Evolutionary conservation across 2,329 filamentous ascomycete species (phyloP), one percentile per base, ranked within the genome.

Genomic region (Juglanconis juglandina): DNA sequence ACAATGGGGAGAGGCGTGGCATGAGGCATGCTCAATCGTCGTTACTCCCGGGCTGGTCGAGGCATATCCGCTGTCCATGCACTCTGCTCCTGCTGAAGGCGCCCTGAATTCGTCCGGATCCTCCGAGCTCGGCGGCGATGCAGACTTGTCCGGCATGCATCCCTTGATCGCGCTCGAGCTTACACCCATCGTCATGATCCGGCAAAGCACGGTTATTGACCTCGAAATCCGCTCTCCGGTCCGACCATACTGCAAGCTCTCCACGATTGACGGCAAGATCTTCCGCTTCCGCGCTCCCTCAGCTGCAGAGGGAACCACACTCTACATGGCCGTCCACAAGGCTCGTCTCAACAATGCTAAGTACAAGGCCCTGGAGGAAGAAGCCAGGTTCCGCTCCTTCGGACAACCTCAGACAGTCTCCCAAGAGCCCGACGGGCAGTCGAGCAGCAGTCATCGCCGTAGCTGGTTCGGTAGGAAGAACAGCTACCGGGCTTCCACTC

Each of bases 201-300:
- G 94, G 64, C 89, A 94, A 69, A 95, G 93, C 68, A 99, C 92
- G 30, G 91, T 90, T 3, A 85, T 99, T 37, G 95, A 99, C 72
- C 91, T 99, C 57, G 95, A 96, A 66, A 91, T 99, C 65, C 89
- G 92, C 53, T 97, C 94, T 6, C 91, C 91, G 1, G 89, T 93
- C 33, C 89, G 90, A 48, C 73, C 81, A 30, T 81, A 90, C 64
- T 92, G 90, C 5, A 85, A 86, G 67, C 82, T 96, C 59, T 83
- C 81, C 61, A 83, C 77, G 76, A 70, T 88, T 54, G 88, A 87
- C 13, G 81, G 81, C 37, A 81, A 78, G 68, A 95, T 96, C 71
- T 91, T 96, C 76, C 94, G 96, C 80, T 95, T 98, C 82, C 89
- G 95, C 47, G 91, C 91, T 52, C 81, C 88, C 47, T 90, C 84